Conservation (phyloP, 352 stramenopile genomes). For the Globisporangium heterothallicum region DNA sequence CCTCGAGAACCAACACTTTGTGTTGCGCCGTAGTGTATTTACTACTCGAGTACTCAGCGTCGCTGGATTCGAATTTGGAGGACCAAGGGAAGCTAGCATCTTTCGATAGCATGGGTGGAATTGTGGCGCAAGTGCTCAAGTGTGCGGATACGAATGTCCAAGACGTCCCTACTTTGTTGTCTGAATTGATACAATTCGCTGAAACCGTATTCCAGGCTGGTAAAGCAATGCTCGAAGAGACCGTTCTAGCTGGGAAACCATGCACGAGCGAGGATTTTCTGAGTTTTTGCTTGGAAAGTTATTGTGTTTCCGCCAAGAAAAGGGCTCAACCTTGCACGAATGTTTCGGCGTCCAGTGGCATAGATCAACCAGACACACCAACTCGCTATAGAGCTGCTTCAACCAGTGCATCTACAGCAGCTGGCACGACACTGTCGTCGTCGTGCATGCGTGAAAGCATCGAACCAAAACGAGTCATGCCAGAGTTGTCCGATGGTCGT, state of each 20-base stretch:
- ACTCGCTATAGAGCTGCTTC: not conserved
- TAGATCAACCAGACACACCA: not conserved
- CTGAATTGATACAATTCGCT: conserved; percentile 3
- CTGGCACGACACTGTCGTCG: conserved; percentile 9
- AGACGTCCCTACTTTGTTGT: not conserved
- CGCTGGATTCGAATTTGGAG: not conserved
- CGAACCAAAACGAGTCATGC: not conserved
- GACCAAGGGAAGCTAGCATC: not conserved
- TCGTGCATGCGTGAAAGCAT: conserved; percentile 8
- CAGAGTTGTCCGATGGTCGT: not conserved
- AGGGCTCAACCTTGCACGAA: not conserved
- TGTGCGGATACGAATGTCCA: not conserved
- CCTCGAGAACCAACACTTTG: conserved; percentile 22
- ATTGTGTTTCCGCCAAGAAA: not conserved
- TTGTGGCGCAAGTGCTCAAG: not conserved
- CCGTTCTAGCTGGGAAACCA: not conserved
- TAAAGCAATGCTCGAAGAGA: not conserved
- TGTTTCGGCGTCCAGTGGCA: not conserved
- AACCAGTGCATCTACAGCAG: conserved; percentile 1
- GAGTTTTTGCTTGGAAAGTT: not conserved
- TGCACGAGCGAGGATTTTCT: conserved; percentile 1
- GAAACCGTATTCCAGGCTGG: not conserved
- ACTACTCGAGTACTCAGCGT: conserved; percentile 24
- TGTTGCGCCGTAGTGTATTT: conserved; percentile 41
- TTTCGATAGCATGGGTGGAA: not conserved